Evolutionary conservation across 192 early-diverging fungal genomes (phyloP).

Genomic region (Chytriomyces sp.): DNA sequence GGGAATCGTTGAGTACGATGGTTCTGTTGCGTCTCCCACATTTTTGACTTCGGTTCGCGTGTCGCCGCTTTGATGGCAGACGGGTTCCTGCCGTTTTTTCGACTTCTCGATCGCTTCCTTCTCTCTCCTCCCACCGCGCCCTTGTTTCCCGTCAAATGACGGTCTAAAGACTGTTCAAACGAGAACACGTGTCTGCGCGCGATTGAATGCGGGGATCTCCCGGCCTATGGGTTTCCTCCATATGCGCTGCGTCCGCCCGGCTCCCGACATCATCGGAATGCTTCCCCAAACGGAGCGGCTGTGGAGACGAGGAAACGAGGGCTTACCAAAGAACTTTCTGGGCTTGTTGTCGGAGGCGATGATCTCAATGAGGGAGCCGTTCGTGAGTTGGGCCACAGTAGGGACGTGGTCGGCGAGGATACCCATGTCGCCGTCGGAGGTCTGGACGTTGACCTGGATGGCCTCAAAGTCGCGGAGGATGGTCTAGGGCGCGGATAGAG

Average conservation of each 20-base stretch:
- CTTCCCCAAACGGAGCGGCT: neutral
- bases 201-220: too few species aligned
- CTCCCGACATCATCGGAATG: neutral
- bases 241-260: too few species aligned
- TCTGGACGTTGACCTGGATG: conserved; percentile 90
- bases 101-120: too few species aligned
- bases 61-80: too few species aligned
- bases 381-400: conserved; percentile 88
- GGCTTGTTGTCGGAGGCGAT: conserved; percentile 69
- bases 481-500: conserved; percentile 47
- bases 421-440: conserved; percentile 95
- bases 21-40: too few species aligned
- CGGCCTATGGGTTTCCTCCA: too few species aligned
- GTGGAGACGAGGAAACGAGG: neutral
- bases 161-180: too few species aligned
- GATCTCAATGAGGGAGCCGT: conserved; percentile 85
- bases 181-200: too few species aligned
- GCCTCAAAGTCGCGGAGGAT: conserved; percentile 73
- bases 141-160: too few species aligned
- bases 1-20: neutral
- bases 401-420: conserved; percentile 97
- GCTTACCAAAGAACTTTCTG: conserved; percentile 91
- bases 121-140: too few species aligned
- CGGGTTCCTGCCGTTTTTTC: too few species aligned
- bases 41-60: too few species aligned